Conservation (phyloP, 2,329 filamentous ascomycete species). For the Chaetothyriales sp. region DNA sequence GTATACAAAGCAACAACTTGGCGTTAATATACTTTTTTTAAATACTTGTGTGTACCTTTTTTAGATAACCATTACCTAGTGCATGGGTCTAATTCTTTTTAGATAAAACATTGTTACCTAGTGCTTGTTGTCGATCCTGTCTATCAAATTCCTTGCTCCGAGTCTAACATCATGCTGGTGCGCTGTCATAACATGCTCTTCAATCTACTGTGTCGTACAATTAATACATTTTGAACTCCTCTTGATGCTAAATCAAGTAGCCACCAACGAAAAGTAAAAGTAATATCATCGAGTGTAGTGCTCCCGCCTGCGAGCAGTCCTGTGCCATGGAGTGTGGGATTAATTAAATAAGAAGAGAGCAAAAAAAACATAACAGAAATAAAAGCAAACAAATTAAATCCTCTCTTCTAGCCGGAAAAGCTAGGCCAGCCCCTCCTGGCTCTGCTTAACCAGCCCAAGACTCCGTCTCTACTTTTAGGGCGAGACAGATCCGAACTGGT, state of each 20-base stretch:
- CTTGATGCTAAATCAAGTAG: too few species aligned
- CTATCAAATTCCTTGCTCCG: too few species aligned
- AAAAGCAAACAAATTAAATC: constrained; percentile 32
- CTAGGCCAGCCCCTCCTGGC: constrained; percentile 74
- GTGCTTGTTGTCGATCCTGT: too few species aligned
- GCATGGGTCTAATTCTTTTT: too few species aligned
- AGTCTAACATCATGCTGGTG: too few species aligned
- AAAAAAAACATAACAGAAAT: too few species aligned
- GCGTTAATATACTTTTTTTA: neutral
- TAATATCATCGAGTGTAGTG: neutral
- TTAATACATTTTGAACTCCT: too few species aligned
- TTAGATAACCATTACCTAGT: too few species aligned
- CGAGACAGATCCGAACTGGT: neutral
- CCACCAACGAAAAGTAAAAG: neutral
- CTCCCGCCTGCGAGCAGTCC: neutral
- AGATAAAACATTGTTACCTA: too few species aligned
- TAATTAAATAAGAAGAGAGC: constrained; percentile 7
- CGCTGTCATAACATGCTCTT: too few species aligned
- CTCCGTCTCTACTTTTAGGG: constrained; percentile 49
- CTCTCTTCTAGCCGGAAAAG: constrained; percentile 62
- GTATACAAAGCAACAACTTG: neutral
- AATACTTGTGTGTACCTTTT: neutral
- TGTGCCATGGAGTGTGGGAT: neutral
- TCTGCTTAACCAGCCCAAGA: constrained; percentile 65
- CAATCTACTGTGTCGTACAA: too few species aligned